Base-by-base conservation (phyloP, 805 yeast species). In the Yarrowia sp. region DNA sequence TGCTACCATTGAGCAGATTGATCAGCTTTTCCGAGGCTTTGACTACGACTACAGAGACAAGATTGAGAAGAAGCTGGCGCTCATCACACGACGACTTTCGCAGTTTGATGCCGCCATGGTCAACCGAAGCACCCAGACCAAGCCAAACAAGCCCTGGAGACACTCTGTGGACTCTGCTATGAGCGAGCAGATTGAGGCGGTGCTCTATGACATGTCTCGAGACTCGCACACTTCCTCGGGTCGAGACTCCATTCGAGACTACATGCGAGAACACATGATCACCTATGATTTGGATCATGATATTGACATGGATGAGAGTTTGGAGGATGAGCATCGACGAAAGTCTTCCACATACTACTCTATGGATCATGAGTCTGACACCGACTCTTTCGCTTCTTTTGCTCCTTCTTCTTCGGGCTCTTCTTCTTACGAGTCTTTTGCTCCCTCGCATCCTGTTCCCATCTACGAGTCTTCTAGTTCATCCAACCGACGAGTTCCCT, bases 1-100 rank as follows among this genome's bases (percentile, higher is more conserved):
- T 1, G 51, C 63, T 7, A 58, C 63, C 22, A 43, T 58, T 17
- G 51, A 61, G 28, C 48, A 61, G 22, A 61, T 61, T 8, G 43
- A 35, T 17, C 44, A 17, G 46, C 21, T 61, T 11, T 61, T 61
- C 35, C 41, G 33, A 19, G 64, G 64, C 6, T 61, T 61, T 11
- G 64, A 61, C 10, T 61, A 5, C n/a, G 64, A 61, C 56, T 61
- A 61, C 56, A 32, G 64, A 61, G 64, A 61, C 54, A 61, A 48
- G 56, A 61, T 61, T 46, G 64, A 61, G 38, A 61, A 48, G 46
- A 61, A 61, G 46, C 46, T 61, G 58, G 56, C 44, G 56, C 35
- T 46, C 26, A 61, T 61, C 46, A 36, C 32, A 1, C 46, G 38
- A 11, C 63, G 63, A 16, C 63, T 58, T 21, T 21, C 16, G 17